Percentiles rank a stretch among this genome's conserved stretches.
Evolutionary conservation across 768 basidiomycete genomes (phyloP).

Genomic region (Boletus tomentosulus): DNA sequence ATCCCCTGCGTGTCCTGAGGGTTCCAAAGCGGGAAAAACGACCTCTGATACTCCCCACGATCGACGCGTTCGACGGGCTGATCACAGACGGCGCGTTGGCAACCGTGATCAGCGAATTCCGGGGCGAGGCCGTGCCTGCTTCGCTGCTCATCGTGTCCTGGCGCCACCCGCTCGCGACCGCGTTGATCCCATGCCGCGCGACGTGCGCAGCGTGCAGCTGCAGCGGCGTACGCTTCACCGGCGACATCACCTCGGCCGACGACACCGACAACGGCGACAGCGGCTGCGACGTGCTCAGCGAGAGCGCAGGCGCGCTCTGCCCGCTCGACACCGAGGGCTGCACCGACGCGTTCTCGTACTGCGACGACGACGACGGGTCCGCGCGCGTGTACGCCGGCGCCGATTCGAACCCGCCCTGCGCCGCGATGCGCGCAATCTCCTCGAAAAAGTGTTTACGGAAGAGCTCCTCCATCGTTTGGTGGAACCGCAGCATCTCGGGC

Average conservation of each 20-base stretch:
- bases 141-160: constrained; percentile 44
- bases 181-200: constrained; percentile 78
- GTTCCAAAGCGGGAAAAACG: constrained; percentile 77
- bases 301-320: constrained; percentile 43
- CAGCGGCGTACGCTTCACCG: constrained; percentile 64
- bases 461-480: constrained; percentile 82
- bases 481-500: constrained; percentile 88
- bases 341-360: constrained; percentile 45
- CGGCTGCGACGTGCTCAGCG: constrained; percentile 45
- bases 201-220: constrained; percentile 80
- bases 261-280: constrained; percentile 32
- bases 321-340: constrained; percentile 44
- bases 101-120: constrained; percentile 73
- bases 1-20: constrained; percentile 46
- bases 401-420: constrained; percentile 53
- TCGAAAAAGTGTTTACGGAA: constrained; percentile 83
- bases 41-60: constrained; percentile 63
- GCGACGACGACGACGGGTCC: constrained; percentile 36
- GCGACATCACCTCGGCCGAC: constrained; percentile 8
- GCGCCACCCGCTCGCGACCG: constrained; percentile 72
- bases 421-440: constrained; percentile 68
- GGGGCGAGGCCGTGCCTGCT: constrained; percentile 51
- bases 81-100: constrained; percentile 41
- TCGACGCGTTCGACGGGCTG: constrained; percentile 49
- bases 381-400: constrained; percentile 38